Conservation (phyloP, 2,329 filamentous ascomycete species). For the Teratosphaeria gauchensis region DNA sequence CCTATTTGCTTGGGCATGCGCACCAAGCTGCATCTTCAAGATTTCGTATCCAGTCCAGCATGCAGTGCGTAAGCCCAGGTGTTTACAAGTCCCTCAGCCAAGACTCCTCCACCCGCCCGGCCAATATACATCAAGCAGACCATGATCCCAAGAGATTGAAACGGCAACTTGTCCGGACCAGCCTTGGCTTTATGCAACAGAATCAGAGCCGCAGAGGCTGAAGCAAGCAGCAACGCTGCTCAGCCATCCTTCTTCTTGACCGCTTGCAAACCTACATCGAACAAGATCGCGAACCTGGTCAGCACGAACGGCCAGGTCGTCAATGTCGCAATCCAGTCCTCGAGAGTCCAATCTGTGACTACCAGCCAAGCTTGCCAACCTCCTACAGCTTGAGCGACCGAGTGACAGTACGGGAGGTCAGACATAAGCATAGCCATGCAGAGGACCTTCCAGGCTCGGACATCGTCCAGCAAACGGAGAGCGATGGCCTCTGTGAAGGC, state of each 20-base stretch:
- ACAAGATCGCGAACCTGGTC: slow-evolving; percentile 17
- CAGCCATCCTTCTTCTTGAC: not conserved
- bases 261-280: slow-evolving; percentile 11
- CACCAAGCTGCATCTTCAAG: not conserved
- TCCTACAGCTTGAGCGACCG: slow-evolving; percentile 19
- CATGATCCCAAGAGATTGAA: too few species aligned
- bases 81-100: not conserved
- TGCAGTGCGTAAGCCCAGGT: not conserved
- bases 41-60: not conserved
- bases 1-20: too few species aligned
- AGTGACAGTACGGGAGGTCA: slow-evolving; percentile 18
- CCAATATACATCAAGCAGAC: not conserved
- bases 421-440: slow-evolving; percentile 19
- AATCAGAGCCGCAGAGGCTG: not conserved
- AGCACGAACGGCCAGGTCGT: slow-evolving; percentile 23
- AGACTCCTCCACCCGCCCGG: not conserved
- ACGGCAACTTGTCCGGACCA: too few species aligned
- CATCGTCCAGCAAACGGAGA: slow-evolving; percentile 20
- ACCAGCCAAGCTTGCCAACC: slow-evolving; percentile 16
- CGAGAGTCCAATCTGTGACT: slow-evolving; percentile 15
- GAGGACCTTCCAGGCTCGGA: slow-evolving; percentile 19
- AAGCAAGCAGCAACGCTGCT: not conserved
- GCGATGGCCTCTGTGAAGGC: slow-evolving; percentile 20
- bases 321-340: slow-evolving; percentile 19
- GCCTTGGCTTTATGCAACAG: too few species aligned